Percentiles rank a stretch among this genome's conserved stretches.
phyloP scores from a whole-genome alignment of 441 rosid genomes.

The Mallotus repandus region DNA sequence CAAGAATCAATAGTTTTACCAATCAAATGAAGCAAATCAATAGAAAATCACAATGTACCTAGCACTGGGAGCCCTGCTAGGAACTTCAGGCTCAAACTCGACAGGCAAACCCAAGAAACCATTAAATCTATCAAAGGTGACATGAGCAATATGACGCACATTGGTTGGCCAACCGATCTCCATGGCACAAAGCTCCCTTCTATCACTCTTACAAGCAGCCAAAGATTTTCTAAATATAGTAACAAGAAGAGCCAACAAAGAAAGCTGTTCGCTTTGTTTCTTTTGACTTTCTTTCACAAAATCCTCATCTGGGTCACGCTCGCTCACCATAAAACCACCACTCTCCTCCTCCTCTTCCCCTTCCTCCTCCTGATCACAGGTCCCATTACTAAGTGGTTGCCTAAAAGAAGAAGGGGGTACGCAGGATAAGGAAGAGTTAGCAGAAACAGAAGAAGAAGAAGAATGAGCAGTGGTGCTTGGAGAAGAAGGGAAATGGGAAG shows the following conservation, averaged over 20 bases:
- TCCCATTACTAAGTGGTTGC: neutral
- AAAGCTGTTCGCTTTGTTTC: slow-evolving; percentile 49
- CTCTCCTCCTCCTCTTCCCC: slow-evolving; percentile 1
- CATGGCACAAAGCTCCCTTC: slow-evolving; percentile 67
- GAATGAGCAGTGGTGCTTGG: slow-evolving; percentile 30
- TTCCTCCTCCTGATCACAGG: slow-evolving; percentile 13
- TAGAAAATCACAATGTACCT: slow-evolving; percentile 43
- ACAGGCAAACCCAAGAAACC: slow-evolving; percentile 83
- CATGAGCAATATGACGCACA: slow-evolving; percentile 77
- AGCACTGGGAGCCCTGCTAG: slow-evolving; percentile 77
- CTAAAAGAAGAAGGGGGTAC: slow-evolving; percentile 8
- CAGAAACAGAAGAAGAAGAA: slow-evolving; percentile 9
- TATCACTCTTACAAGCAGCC: slow-evolving; percentile 59
- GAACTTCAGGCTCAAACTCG: slow-evolving; percentile 83
- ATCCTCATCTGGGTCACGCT: slow-evolving; percentile 27
- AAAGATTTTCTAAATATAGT: slow-evolving; percentile 72
- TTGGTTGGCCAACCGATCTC: slow-evolving; percentile 83
- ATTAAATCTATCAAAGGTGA: slow-evolving; percentile 82
- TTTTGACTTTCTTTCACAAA: slow-evolving; percentile 28
- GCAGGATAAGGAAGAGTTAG: slow-evolving; percentile 34
- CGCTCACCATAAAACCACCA: slow-evolving; percentile 25
- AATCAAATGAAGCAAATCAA: neutral
- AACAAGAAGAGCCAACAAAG: slow-evolving; percentile 67
- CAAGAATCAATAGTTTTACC: neutral
- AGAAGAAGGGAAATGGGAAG: slow-evolving; percentile 54